Conservation (phyloP, 1,139 yeast species). For the Yamadazyma triangularis region DNA sequence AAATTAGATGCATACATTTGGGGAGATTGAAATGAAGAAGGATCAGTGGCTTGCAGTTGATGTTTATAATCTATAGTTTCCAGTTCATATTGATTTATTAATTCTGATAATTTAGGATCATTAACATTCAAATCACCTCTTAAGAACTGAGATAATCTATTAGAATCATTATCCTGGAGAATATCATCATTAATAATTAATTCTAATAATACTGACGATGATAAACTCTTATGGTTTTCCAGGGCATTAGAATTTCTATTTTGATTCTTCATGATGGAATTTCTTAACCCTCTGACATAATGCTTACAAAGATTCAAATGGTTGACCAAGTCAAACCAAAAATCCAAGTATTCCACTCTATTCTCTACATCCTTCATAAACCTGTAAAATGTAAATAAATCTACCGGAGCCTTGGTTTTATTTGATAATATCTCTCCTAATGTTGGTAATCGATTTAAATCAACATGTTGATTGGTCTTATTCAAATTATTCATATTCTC, state of each 20-base stretch:
- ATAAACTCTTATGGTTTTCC: conserved; percentile 34
- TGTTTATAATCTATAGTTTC: conserved; percentile 1
- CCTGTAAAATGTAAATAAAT: conserved; percentile 84
- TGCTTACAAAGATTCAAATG: conserved; percentile 85
- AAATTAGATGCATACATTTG: not conserved
- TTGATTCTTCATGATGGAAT: conserved; percentile 35
- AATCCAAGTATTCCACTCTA: conserved; percentile 85
- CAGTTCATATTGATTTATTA: conserved; percentile 36
- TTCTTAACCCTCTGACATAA: conserved; percentile 74
- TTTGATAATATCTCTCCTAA: conserved; percentile 85
- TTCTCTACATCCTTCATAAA: conserved; percentile 87
- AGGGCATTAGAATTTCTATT: conserved; percentile 12
- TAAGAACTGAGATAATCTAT: conserved; percentile 42
- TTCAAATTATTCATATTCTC: conserved; percentile 35
- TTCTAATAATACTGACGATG: conserved; percentile 41
- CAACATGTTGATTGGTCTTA: conserved; percentile 30
- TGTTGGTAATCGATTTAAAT: conserved; percentile 66
- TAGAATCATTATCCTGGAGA: conserved; percentile 43
- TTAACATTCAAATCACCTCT: conserved; percentile 42
- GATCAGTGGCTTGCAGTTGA: conserved; percentile 2
- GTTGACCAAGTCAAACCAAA: conserved; percentile 88
- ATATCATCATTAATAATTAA: conserved; percentile 44
- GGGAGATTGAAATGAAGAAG: not conserved
- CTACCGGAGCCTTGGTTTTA: conserved; percentile 81
- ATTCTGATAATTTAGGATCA: conserved; percentile 40